Base-by-base conservation (phyloP, 2,329 filamentous ascomycete species). In the Penicillium sp. region DNA sequence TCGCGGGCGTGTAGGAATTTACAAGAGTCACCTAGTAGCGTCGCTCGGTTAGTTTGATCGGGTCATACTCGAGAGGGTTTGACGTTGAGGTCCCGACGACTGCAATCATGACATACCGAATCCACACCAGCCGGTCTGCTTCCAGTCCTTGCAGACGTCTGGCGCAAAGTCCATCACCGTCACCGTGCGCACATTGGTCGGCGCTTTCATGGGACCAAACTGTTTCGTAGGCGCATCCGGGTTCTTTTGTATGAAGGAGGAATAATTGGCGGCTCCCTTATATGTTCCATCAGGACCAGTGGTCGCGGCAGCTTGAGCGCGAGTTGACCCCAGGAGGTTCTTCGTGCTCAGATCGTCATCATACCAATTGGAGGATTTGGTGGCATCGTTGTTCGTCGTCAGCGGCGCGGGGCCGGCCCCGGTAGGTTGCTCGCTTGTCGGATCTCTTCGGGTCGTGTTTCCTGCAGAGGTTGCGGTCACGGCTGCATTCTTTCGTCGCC, bases 121-220 rank as follows among this genome's bases (percentile, higher is more conserved):
- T 37, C 41, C 37, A 54, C 50, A 51, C 27, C 47, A 85, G 1
- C 85, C 85, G 0, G 84, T 93, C 60, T 87, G 80, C 58, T 91
- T 91, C 69, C 88, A 93, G 65, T 97, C 93, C 67, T 97, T 97
- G 71, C 93, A 98, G 0, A 95, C 87, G 57, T 97, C 91, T 0
- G 91, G 89, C 0, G 87, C 85, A 65, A 88, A 97, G 65, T 98
- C 93, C 29, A 83, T 95, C 5, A 91, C 80, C 0, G 90, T 97
- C 54, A 95, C 85, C 2, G 87, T 95, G 44, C 93, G 83, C 47
- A 98, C 84, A 61, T 97, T 97, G 1, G 88, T 87, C 0, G 91
- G 80, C 1, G 68, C 86, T 69, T 95, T 95, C 52, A 94, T 79
- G 0, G 93, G 93, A 0, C 93, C 93, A 28, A 95, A 85, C 33